A percentile compares a stretch with the other conserved stretches of the same genome.
Evolutionary conservation across 164 flowering plant species (phyloP).

Genomic region (Berberis thunbergii): DNA sequence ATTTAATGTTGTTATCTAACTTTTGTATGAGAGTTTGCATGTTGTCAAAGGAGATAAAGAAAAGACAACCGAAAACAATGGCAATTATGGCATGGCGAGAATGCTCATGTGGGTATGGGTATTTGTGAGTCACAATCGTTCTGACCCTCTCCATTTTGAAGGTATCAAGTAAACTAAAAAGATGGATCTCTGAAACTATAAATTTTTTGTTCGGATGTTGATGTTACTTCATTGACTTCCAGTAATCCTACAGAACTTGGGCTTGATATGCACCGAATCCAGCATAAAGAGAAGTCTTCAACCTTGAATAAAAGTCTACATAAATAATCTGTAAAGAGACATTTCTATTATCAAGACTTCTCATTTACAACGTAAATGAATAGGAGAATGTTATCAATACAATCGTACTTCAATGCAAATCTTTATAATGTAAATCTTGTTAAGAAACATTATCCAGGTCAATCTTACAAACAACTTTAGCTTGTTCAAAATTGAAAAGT

Average conservation of each 20-base stretch:
- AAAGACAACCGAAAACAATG: conserved; percentile 79
- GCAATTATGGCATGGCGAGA: conserved; percentile 91
- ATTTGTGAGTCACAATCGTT: conserved; percentile 63
- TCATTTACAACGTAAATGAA: too few relatives aligned
- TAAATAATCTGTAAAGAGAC: conserved; percentile 6
- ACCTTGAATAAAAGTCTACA: conserved; percentile 8
- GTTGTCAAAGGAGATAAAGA: conserved; percentile 92
- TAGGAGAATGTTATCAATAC: too few relatives aligned
- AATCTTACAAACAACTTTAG: too few relatives aligned
- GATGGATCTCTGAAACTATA: conserved; percentile 42
- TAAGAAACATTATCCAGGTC: too few relatives aligned
- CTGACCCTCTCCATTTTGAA: conserved; percentile 82
- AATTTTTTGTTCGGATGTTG: background rate
- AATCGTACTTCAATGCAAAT: too few relatives aligned
- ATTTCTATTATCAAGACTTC: background rate
- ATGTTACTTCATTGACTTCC: conserved; percentile 7
- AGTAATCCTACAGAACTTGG: conserved; percentile 8
- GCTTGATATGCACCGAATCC: conserved; percentile 8
- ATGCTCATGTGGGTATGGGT: conserved; percentile 98
- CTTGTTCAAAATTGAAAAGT: too few relatives aligned
- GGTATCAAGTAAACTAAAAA: conserved; percentile 44
- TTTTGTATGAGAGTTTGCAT: conserved; percentile 82
- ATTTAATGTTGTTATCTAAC: conserved; percentile 77
- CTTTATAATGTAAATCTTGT: too few relatives aligned
- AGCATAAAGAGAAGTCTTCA: conserved; percentile 3